These are phyloP conservation scores for Parietaria judaica DNA, from an alignment of 306 rosid genomes.

Conservation along the genomic window DNA sequence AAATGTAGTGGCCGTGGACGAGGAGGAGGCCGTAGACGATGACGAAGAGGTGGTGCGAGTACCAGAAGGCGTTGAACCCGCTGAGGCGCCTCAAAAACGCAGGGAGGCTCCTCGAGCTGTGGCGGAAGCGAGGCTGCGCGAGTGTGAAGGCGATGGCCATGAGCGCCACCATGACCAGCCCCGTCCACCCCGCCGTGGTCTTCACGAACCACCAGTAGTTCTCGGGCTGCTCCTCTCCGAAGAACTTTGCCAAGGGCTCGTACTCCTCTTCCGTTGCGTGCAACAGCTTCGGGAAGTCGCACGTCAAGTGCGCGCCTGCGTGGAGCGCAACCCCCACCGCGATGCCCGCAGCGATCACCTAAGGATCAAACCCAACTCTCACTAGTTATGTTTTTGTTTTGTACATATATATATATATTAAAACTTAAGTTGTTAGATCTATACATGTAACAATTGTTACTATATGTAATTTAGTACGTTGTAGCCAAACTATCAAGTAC, in stretches of 20 bases:
- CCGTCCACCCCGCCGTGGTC: conserved; percentile 88
- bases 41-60: conserved; percentile 81
- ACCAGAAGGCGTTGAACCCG: conserved; percentile 95
- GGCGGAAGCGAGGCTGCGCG: conserved; percentile 87
- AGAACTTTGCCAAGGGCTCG: conserved; percentile 49
- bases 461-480: too few relatives aligned
- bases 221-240: conserved; percentile 48
- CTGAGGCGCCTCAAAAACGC: conserved; percentile 54
- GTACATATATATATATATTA: too few relatives aligned
- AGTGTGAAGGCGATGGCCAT: conserved; percentile 73
- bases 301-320: conserved; percentile 63
- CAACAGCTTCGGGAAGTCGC: conserved; percentile 71
- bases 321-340: conserved; percentile 63
- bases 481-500: too few relatives aligned
- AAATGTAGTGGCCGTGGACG: conserved; percentile 65
- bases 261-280: conserved; percentile 50
- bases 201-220: conserved; percentile 93
- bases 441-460: too few relatives aligned
- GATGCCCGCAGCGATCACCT: conserved; percentile 75
- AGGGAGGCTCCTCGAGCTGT: conserved; percentile 56
- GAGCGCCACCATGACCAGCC: conserved; percentile 62
- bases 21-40: conserved; percentile 71
- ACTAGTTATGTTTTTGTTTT: not conserved
- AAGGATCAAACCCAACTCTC: not conserved
- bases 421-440: too few relatives aligned